These are phyloP conservation scores for Artomyces pyxidatus DNA, from an alignment of 768 basidiomycete species.

Conservation along the genomic window DNA sequence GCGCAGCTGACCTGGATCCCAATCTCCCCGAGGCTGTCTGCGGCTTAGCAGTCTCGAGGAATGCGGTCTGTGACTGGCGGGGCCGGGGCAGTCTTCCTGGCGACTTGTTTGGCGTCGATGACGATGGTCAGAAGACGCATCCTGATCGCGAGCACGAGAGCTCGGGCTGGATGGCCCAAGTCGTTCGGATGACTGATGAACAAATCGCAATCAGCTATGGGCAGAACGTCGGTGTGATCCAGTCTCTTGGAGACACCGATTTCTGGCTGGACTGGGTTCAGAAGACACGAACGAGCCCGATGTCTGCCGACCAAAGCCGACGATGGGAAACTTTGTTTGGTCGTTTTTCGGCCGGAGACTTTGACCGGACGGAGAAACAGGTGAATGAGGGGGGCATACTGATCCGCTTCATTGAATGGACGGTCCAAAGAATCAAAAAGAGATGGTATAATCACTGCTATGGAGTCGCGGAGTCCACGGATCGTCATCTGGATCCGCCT, in stretches of 20 bases:
- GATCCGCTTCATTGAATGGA: constrained; percentile 37
- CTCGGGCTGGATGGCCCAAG: constrained; percentile 29
- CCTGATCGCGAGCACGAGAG: constrained; percentile 8
- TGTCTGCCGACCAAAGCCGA: constrained; percentile 20
- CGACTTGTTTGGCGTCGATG: constrained; percentile 20
- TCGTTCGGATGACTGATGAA: constrained; percentile 28
- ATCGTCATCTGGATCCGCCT: constrained; percentile 16
- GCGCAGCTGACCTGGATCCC: constrained; percentile 35
- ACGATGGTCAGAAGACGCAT: constrained; percentile 8
- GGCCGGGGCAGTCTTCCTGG: constrained; percentile 29
- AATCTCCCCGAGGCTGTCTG: constrained; percentile 40
- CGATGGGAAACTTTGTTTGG: constrained; percentile 26
- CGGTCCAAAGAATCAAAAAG: constrained; percentile 34
- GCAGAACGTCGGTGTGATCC: constrained; percentile 25
- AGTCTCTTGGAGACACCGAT: constrained; percentile 19
- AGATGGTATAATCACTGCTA: constrained; percentile 33
- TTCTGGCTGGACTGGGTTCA: constrained; percentile 32
- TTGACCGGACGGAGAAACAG: constrained; percentile 14
- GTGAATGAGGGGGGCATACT: constrained; percentile 36
- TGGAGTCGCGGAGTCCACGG: constrained; percentile 16
- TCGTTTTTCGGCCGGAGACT: constrained; percentile 21
- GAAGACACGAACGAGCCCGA: constrained; percentile 18
- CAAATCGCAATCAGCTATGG: constrained; percentile 27
- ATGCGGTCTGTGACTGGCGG: constrained; percentile 39
- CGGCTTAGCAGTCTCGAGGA: constrained; percentile 37